phyloP scores from a whole-genome alignment of 2,329 filamentous ascomycete species.

The Pseudogymnoascus sp. region DNA sequence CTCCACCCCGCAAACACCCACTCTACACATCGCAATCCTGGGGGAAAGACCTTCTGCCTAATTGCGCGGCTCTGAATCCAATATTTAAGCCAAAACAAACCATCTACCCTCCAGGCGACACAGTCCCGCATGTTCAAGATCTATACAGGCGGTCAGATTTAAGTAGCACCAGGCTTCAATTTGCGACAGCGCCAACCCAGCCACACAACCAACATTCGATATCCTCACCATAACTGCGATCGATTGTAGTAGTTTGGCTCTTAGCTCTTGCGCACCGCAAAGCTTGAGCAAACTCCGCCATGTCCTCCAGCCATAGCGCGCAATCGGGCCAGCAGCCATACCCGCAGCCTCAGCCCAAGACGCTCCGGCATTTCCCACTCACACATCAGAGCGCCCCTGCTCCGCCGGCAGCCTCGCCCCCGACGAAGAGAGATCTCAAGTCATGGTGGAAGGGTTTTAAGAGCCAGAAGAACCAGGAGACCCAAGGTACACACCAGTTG shows the following conservation, averaged over 20 bases:
- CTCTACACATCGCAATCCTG: not conserved
- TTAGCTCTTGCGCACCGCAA: not conserved
- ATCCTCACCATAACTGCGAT: not conserved
- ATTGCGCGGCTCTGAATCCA: not conserved
- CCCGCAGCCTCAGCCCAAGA: not conserved
- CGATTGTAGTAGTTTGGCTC: not conserved
- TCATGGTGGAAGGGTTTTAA: constrained; percentile 98
- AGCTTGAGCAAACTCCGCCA: constrained; percentile 3
- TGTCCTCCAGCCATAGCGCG: not conserved
- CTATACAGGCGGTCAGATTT: not conserved
- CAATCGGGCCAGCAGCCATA: not conserved
- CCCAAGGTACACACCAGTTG: constrained; percentile 38
- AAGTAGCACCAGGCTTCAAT: not conserved
- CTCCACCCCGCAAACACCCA: not conserved
- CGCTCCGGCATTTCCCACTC: not conserved
- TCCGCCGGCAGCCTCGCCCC: constrained; percentile 51
- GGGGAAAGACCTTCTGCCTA: not conserved
- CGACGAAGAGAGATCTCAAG: constrained; percentile 77
- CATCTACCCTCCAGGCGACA: not conserved
- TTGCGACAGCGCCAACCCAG: not conserved
- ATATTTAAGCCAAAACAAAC: not conserved
- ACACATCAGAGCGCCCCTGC: not conserved
- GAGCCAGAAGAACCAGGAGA: constrained; percentile 51
- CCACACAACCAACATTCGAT: not conserved
- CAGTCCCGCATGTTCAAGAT: not conserved